Base-by-base conservation (phyloP, 1,284 basidiomycete species). In the Marasmius fiardii region DNA sequence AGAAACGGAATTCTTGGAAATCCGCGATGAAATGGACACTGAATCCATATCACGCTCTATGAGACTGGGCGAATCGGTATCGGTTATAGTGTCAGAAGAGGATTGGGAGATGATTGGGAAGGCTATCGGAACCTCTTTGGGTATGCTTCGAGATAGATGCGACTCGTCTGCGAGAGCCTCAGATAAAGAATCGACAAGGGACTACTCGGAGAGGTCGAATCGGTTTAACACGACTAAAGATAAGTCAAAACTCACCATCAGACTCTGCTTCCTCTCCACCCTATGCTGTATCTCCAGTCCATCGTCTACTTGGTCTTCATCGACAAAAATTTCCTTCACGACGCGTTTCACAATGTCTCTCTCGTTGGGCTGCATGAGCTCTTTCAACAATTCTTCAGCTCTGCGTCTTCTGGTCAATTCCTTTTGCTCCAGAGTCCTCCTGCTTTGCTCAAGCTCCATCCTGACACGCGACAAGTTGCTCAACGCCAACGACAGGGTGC, bases 131-230 rank as follows among this genome's bases (percentile, higher is more conserved):
- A 52, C 63, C 11, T 71, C 67, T 2, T 74, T 68, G 2, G 75
- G 67, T 16, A 74, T 44, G 57, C 68, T 78, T 28, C 66, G 71
- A 39, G 72, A 66, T 33, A 77, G 61, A 16, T 65, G 65, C 6
- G 79, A 81, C 45, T 83, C 83, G 53, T 90, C 88, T 39, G 80
- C 77, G 50, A 91, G 78, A 0, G 88, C 88, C 65, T 90, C 88
- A 0, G 80, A 82, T 33, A 91, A 70, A 0, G 85, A 89, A 57
- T 86, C 85, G 16, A 80, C 73, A 3, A 92, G 71, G 14, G 85
- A 88, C 87, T 91, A 56, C 7, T 28, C 20, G 28, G 43, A 16
- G 47, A 23, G 39, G 50, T 56, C 59, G 53, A 53, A 59, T 39
- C 50, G 56, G 47, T 39, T n/a, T 14, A 44, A 21, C 31, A 33